These are phyloP conservation scores for Trichoderma citrinoviride DNA, from an alignment of 2,329 filamentous ascomycete genomes.

Conservation along the genomic window DNA sequence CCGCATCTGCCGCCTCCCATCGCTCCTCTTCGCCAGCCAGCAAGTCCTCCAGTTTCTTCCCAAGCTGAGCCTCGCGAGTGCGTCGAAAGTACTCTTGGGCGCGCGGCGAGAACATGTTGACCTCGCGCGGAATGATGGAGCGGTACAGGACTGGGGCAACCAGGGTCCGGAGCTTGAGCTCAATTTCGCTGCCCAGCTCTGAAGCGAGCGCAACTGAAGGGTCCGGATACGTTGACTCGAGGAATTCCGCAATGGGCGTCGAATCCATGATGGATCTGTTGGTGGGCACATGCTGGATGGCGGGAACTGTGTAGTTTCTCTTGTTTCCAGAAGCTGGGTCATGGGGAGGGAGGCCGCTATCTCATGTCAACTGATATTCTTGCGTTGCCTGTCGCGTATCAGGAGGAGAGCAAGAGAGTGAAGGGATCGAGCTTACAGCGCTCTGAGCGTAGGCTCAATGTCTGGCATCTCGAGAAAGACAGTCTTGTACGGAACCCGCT, in stretches of 20 bases:
- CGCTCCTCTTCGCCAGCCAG: slow-evolving; percentile 2
- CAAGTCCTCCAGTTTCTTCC: not conserved
- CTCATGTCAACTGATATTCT: not conserved
- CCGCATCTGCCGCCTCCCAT: not conserved
- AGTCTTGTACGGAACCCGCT: not conserved
- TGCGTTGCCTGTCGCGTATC: not conserved
- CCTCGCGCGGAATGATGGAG: not conserved
- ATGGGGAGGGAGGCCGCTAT: not conserved
- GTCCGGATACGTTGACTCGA: slow-evolving; percentile 3
- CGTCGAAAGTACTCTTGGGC: slow-evolving; percentile 2
- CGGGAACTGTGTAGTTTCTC: not conserved
- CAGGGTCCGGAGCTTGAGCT: not conserved
- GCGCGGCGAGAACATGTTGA: not conserved
- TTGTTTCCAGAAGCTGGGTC: not conserved
- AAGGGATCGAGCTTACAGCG: not conserved
- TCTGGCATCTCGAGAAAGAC: slow-evolving; percentile 14
- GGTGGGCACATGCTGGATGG: slow-evolving; percentile 5
- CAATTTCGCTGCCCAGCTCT: slow-evolving; percentile 4
- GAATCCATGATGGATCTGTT: slow-evolving; percentile 11
- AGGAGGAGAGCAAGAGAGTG: accelerated
- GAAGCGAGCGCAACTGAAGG: not conserved
- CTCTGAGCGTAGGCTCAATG: slow-evolving; percentile 9
- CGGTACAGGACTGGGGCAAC: not conserved
- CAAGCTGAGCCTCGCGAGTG: not conserved
- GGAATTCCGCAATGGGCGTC: not conserved